These are phyloP conservation scores for Microdochium paspali DNA, from an alignment of 2,329 filamentous ascomycete genomes.

Conservation along the genomic window DNA sequence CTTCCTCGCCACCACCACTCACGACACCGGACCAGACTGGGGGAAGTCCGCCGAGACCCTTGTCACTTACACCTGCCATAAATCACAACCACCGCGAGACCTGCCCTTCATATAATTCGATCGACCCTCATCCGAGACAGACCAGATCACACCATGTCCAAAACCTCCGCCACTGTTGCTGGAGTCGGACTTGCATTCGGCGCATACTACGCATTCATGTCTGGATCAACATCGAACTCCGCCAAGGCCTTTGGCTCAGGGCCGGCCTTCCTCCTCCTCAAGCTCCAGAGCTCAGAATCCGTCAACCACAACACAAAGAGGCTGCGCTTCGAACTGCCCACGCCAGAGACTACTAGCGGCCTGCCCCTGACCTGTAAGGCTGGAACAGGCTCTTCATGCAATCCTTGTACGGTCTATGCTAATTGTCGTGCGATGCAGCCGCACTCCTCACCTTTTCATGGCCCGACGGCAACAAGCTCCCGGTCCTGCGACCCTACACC, in stretches of 20 bases:
- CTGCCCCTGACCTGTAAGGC: slow-evolving; percentile 37
- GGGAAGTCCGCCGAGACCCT: background rate
- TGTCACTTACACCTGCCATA: no score
- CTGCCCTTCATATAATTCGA: background rate
- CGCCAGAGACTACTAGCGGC: slow-evolving; percentile 34
- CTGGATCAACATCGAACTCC: background rate
- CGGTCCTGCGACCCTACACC: slow-evolving; percentile 57
- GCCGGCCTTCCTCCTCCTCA: slow-evolving; percentile 33
- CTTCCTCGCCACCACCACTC: background rate
- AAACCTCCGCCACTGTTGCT: background rate
- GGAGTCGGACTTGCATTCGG: background rate
- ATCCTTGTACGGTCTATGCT: background rate
- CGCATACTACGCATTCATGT: background rate
- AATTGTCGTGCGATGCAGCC: slow-evolving; percentile 17
- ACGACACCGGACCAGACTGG: background rate
- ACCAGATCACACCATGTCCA: background rate
- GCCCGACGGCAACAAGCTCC: slow-evolving; percentile 46
- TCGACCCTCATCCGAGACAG: background rate
- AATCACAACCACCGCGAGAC: background rate
- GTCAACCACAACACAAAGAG: slow-evolving; percentile 52
- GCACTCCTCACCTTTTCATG: slow-evolving; percentile 52
- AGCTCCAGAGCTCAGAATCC: slow-evolving; percentile 37
- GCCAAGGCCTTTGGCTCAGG: slow-evolving; percentile 21
- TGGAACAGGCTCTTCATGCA: background rate
- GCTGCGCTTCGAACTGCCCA: slow-evolving; percentile 45